These are phyloP conservation scores for Pilasporangium apinafurcum DNA, from an alignment of 352 stramenopile genomes.

Conservation along the genomic window DNA sequence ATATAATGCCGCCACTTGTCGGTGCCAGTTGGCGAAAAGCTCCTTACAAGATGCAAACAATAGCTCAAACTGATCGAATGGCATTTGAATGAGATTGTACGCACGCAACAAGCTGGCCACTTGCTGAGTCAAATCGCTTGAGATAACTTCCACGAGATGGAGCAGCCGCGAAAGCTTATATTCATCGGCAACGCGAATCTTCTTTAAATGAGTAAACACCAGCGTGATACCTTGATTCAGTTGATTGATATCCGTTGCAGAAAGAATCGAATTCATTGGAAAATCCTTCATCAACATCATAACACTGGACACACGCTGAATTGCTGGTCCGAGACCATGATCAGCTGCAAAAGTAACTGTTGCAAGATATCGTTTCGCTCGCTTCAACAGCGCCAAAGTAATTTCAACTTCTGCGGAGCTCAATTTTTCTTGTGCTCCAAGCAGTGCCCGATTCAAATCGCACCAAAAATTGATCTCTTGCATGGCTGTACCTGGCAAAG, in stretches of 20 bases:
- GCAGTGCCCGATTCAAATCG: constrained; percentile 85
- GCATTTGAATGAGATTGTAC: constrained; percentile 81
- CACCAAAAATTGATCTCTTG: constrained; percentile 96
- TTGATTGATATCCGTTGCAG: constrained; percentile 81
- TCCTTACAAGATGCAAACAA: constrained; percentile 74
- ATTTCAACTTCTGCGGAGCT: constrained; percentile 88
- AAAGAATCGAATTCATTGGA: constrained; percentile 89
- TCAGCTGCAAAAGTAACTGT: constrained; percentile 89
- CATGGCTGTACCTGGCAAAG: constrained; percentile 81
- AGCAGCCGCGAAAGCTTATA: constrained; percentile 82
- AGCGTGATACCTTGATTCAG: constrained; percentile 71
- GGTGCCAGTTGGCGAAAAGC: constrained; percentile 83
- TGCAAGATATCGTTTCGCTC: constrained; percentile 87
- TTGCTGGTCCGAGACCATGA: constrained; percentile 76
- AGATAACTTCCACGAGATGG: constrained; percentile 83
- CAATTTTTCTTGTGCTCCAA: constrained; percentile 81
- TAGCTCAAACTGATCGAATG: constrained; percentile 80
- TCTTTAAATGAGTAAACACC: constrained; percentile 88
- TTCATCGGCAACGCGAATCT: constrained; percentile 84
- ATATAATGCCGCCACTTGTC: constrained; percentile 77
- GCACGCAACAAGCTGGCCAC: constrained; percentile 73
- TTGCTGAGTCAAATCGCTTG: constrained; percentile 79
- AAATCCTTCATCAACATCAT: constrained; percentile 93
- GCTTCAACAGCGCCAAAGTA: constrained; percentile 88
- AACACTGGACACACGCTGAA: constrained; percentile 86